These are phyloP conservation scores for Fusarium algeriense DNA, from an alignment of 2,329 filamentous ascomycete genomes.

Conservation along the genomic window DNA sequence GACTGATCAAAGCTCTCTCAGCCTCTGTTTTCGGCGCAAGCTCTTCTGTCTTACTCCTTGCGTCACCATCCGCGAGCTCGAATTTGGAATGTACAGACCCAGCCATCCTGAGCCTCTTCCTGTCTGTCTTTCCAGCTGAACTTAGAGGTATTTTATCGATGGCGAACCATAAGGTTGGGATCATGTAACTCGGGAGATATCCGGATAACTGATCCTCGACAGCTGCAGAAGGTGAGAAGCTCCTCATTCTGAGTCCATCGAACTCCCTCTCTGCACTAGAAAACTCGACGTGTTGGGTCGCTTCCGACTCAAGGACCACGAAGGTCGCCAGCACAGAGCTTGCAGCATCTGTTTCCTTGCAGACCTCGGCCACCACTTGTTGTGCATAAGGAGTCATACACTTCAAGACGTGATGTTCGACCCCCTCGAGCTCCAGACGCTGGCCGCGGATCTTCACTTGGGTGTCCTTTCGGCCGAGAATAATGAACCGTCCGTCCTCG, in stretches of 20 bases:
- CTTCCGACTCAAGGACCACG: neutral
- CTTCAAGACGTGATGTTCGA: slow-evolving; percentile 20
- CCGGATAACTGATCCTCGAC: slow-evolving; percentile 1
- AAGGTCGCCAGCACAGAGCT: neutral
- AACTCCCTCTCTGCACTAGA: neutral
- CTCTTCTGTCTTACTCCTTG: slow-evolving; percentile 46
- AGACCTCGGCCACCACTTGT: neutral
- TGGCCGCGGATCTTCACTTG: slow-evolving; percentile 66
- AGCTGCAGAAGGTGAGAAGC: neutral
- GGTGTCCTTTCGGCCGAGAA: slow-evolving; percentile 32
- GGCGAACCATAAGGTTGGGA: slow-evolving; percentile 32
- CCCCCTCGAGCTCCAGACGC: slow-evolving; percentile 57
- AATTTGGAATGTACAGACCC: slow-evolving; percentile 33
- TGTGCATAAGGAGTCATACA: neutral
- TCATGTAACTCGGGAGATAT: slow-evolving; percentile 32
- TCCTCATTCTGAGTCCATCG: neutral
- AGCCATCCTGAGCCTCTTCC: slow-evolving; percentile 14
- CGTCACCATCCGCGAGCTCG: slow-evolving; percentile 8
- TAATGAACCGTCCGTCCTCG: slow-evolving; percentile 39
- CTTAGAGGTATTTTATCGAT: slow-evolving; percentile 27
- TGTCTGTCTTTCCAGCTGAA: slow-evolving; percentile 33
- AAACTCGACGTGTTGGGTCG: neutral
- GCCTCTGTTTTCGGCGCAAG: neutral
- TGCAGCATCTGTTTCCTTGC: neutral
- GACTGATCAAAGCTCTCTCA: neutral